Evolutionary conservation across 2,329 filamentous ascomycete species (phyloP).

Genomic region (Neofusicoccum laricinum): DNA sequence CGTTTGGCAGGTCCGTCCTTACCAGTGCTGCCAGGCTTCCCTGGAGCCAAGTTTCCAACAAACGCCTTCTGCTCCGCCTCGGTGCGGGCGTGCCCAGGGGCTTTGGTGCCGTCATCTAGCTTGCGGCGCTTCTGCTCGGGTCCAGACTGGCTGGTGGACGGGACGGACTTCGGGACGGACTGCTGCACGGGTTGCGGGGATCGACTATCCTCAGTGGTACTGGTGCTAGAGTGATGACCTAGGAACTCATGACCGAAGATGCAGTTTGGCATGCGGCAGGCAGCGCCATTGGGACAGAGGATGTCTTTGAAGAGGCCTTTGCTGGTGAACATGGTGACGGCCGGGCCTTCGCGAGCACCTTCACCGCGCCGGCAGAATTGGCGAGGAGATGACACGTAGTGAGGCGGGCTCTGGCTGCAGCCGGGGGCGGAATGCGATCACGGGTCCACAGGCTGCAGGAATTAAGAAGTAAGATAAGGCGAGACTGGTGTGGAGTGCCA

Average conservation of each 20-base stretch:
- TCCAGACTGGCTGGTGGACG: background rate
- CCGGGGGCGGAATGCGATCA: background rate
- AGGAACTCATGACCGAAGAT: conserved; percentile 55
- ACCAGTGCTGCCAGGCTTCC: background rate
- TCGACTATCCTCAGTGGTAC: background rate
- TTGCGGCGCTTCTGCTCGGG: conserved; percentile 19
- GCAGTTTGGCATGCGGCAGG: conserved; percentile 55
- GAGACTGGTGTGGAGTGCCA: background rate
- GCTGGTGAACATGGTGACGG: conserved; percentile 52
- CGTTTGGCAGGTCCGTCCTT: background rate
- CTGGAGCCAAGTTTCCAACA: conserved; percentile 25
- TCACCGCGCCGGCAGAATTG: background rate
- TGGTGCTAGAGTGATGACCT: background rate
- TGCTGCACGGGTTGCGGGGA: background rate
- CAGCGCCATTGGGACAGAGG: conserved; percentile 50
- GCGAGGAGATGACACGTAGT: background rate
- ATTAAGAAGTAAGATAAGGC: background rate
- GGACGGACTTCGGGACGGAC: background rate
- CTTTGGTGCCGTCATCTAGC: conserved; percentile 23
- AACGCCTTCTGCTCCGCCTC: conserved; percentile 20
- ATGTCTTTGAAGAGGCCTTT: conserved; percentile 51
- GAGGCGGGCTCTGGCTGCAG: background rate
- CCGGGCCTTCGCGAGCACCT: background rate
- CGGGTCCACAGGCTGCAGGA: background rate
- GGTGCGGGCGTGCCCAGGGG: background rate